Base-by-base conservation (phyloP, 176 grass and related monocot species). In the Eragrostis nindensis region DNA sequence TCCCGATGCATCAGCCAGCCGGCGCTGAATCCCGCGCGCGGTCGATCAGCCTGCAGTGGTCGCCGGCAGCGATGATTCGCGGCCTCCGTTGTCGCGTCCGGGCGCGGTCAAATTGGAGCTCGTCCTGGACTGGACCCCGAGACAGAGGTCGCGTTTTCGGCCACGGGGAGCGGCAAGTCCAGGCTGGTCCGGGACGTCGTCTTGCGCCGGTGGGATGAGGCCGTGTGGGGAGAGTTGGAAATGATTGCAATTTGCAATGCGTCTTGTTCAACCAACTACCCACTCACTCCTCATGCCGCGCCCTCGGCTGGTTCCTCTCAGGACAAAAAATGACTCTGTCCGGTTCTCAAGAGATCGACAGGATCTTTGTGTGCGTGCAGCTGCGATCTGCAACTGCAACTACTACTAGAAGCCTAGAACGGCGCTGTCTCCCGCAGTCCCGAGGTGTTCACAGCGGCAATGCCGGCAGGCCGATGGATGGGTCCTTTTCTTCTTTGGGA, bases 171-270 rank as follows among this genome's bases (percentile, higher is more conserved):
- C 26, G 16, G 4, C 24, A 14, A 26, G 24, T 80, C 59, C 77
- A 67, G 77, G 13, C 62, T 69, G 78, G 70, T 24, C 22, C 4
- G 24, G 45, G 82, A 9, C 29, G 75, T 73, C 83, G 40, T 47
- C 40, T 68, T 46, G 81, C 19, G 48, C 48, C 14, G 50, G 26
- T 22, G 49, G 17, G 32, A 36, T 36, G 32, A 0, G 49, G 27
- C 45, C 15, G 27, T 41, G 65, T n/a, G 83, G 55, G 22, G 24
- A 43, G 36, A 61, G 4, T 14, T 6, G 8, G 25, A 60, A 36
- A 74, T 74, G 67, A 73, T 86, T 67, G 76, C 38, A 8, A 18
- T 27, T 86, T 67, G 76, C 38, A 8, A 18, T 27, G 30, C 50
- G 42, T 63, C 54, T 0, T 18, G 32, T 21, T 11, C 17, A 48